A percentile compares a stretch with the other conserved stretches of the same genome.
Conservation (phyloP, 2,329 filamentous ascomycete species). For the Colletotrichum filicis region DNA sequence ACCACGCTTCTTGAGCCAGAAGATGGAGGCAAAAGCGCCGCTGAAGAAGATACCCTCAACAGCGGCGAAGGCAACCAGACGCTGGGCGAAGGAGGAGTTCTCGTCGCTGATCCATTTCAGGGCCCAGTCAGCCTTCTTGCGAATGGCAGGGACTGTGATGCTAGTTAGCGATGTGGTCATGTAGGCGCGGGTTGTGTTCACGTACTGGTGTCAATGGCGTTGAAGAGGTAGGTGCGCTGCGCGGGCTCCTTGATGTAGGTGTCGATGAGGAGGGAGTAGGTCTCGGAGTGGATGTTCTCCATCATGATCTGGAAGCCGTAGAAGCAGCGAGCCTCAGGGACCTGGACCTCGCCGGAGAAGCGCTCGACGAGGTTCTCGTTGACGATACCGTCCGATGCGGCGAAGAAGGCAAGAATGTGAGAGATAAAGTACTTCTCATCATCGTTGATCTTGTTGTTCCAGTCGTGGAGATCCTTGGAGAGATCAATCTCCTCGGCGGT, state of each 20-base stretch:
- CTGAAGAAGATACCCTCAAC: conserved; percentile 99
- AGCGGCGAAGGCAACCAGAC: conserved; percentile 95
- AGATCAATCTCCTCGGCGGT: conserved; percentile 99
- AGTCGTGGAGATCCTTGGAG: conserved; percentile 98
- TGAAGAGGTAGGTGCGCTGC: conserved; percentile 95
- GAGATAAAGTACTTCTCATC: conserved; percentile 99
- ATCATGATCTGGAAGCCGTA: conserved; percentile 99
- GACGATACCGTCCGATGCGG: conserved; percentile 97
- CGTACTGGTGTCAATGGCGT: conserved; percentile 97
- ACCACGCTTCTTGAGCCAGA: conserved; percentile 99
- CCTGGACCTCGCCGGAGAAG: conserved; percentile 96
- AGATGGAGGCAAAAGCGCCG: conserved; percentile 97
- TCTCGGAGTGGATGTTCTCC: conserved; percentile 99
- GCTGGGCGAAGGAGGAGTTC: conserved; percentile 93
- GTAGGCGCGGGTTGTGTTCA: conserved; percentile 58
- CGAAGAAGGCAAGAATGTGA: conserved; percentile 98
- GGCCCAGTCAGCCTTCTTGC: conserved; percentile 99
- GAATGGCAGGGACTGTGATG: conserved; percentile 87
- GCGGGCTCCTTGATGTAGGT: conserved; percentile 99
- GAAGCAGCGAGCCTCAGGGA: conserved; percentile 98
- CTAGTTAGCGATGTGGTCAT: conserved; percentile 47
- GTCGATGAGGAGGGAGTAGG: conserved; percentile 98
- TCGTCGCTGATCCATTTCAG: conserved; percentile 94
- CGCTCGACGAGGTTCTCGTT: conserved; percentile 99
- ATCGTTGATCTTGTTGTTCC: conserved; percentile 97